These are phyloP conservation scores for Silene noctiflora DNA, from an alignment of 179 eudicot species.

Conservation along the genomic window DNA sequence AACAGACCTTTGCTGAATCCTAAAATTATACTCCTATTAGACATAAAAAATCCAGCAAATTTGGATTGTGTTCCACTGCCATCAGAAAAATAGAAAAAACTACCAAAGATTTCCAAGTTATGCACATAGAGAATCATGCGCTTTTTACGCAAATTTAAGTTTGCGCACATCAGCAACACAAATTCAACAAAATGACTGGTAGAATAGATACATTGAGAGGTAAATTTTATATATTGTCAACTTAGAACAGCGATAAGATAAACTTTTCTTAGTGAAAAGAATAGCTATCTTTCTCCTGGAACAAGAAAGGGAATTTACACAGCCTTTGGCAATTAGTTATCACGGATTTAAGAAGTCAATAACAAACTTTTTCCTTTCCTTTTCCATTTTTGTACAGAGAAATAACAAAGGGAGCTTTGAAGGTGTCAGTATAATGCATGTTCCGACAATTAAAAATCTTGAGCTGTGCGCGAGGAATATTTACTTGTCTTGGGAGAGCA, in stretches of 20 bases:
- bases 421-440: background rate
- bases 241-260: background rate
- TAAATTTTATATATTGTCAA: background rate
- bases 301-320: background rate
- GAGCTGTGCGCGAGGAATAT: slow-evolving; percentile 4
- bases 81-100: background rate
- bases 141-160: background rate
- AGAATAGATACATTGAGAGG: background rate
- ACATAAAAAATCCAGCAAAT: too few species aligned
- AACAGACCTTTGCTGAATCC: too few species aligned
- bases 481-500: background rate
- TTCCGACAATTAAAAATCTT: background rate
- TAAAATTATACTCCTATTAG: too few species aligned
- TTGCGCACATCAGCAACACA: background rate
- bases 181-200: background rate
- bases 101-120: background rate
- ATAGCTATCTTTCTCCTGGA: background rate
- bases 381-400: background rate
- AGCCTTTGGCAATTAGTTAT: background rate
- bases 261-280: background rate
- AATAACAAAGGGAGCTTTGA: background rate
- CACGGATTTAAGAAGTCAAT: background rate
- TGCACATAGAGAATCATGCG: background rate
- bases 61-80: too few species aligned
- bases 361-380: background rate